Conservation (phyloP, 2,329 filamentous ascomycete genomes). For the Scedosporium apiospermum region DNA sequence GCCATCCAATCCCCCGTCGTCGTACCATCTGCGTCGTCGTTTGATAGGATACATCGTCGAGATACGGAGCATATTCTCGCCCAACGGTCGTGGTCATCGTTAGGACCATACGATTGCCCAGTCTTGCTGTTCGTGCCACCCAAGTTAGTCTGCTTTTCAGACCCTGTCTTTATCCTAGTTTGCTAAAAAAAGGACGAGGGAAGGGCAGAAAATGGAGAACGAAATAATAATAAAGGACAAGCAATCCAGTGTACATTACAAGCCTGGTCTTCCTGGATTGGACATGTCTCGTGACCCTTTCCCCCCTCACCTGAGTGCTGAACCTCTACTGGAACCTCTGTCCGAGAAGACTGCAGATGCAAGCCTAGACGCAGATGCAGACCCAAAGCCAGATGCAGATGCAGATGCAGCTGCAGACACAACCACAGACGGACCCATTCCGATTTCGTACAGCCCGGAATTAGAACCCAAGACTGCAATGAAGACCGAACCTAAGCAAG, state of each 20-base stretch:
- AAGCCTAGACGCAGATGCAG: not conserved
- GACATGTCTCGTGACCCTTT: conserved; percentile 1
- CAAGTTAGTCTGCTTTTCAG: not conserved
- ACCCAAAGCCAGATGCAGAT: not conserved
- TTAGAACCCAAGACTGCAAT: not conserved
- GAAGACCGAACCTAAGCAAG: not conserved
- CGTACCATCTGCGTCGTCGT: not conserved
- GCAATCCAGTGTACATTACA: not conserved
- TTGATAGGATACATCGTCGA: not conserved
- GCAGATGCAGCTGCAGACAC: not conserved
- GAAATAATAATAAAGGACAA: not conserved
- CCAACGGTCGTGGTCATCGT: not conserved
- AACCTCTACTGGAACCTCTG: not conserved
- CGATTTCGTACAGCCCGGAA: not conserved
- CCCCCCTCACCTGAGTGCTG: not conserved
- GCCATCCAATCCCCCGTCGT: not conserved
- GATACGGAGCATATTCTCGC: not conserved
- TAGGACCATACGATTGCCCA: not conserved
- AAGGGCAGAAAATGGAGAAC: not conserved
- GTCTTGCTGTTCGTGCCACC: not conserved
- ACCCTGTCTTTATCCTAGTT: not conserved
- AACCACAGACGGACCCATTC: not conserved
- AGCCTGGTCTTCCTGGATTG: not conserved
- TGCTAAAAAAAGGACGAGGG: not conserved
- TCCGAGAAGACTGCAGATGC: not conserved